These are phyloP conservation scores for Umbelopsis sp. DNA, from an alignment of 371 early-diverging fungal genomes.

Conservation along the genomic window DNA sequence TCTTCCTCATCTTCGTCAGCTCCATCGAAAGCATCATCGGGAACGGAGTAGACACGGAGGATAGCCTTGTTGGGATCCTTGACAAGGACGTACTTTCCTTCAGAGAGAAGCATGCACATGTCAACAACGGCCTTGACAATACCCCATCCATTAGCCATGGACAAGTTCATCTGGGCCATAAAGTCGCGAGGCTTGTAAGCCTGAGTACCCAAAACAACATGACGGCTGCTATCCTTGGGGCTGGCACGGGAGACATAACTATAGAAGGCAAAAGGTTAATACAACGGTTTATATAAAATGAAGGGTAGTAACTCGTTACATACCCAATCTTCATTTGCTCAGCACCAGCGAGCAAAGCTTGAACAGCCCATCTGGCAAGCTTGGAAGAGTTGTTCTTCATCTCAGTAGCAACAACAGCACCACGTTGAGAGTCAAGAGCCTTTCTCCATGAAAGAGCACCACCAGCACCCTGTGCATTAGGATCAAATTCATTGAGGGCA, in stretches of 20 bases:
- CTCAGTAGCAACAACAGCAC: conserved; percentile 96
- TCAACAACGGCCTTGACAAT: conserved; percentile 93
- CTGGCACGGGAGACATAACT: conserved; percentile 74
- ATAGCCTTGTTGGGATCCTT: conserved; percentile 96
- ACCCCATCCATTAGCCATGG: conserved; percentile 91
- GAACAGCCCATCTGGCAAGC: conserved; percentile 93
- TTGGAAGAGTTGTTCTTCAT: conserved; percentile 97
- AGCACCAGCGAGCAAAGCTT: conserved; percentile 86
- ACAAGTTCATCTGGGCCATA: conserved; percentile 88
- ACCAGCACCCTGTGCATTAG: conserved; percentile 84
- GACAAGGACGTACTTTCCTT: conserved; percentile 93
- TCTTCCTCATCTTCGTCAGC: conserved; percentile 57
- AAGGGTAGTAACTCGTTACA: conserved; percentile 18
- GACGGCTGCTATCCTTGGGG: conserved; percentile 82
- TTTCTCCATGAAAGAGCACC: conserved; percentile 94
- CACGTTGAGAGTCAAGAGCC: conserved; percentile 94
- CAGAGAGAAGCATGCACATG: conserved; percentile 79
- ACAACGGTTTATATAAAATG: neutral
- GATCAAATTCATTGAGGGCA: conserved; percentile 93
- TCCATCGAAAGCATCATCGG: conserved; percentile 69
- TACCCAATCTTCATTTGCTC: conserved; percentile 92
- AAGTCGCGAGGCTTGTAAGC: conserved; percentile 92
- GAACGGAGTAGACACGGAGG: conserved; percentile 80
- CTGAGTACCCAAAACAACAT: conserved; percentile 84
- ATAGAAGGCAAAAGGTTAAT: neutral